A percentile compares a stretch with the other conserved stretches of the same genome.
These are phyloP conservation scores for Mitragyna speciosa DNA, from an alignment of 257 asterid genomes.

Conservation along the genomic window DNA sequence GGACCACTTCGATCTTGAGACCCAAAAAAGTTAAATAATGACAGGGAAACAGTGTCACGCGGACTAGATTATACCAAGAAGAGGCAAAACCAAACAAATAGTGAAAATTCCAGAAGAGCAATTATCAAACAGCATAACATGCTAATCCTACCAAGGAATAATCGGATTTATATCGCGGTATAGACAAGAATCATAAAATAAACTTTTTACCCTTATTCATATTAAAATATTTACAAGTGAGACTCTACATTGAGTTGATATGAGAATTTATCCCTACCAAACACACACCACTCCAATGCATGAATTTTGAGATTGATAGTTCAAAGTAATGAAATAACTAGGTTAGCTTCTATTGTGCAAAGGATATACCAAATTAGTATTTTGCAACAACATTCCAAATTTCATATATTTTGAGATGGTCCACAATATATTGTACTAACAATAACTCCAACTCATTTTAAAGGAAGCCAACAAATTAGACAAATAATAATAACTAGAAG, in stretches of 20 bases:
- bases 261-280: background rate
- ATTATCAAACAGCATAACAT: too few relatives aligned
- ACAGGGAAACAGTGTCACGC: constrained; percentile 10
- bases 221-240: too few relatives aligned
- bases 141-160: too few relatives aligned
- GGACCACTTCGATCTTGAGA: background rate
- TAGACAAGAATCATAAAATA: too few relatives aligned
- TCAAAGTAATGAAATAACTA: background rate
- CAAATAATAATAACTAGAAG: background rate
- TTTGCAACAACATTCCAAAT: background rate
- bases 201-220: too few relatives aligned
- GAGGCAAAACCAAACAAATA: background rate
- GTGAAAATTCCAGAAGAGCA: background rate
- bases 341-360: background rate
- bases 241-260: too few relatives aligned
- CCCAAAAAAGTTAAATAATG: background rate
- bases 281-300: background rate
- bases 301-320: background rate
- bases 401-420: background rate
- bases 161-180: too few relatives aligned
- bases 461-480: background rate
- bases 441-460: background rate
- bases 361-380: background rate
- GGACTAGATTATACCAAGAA: background rate
- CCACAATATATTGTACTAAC: background rate